Percentiles rank a stretch among this genome's conserved stretches.
Evolutionary conservation across 306 rosid species (phyloP).

Genomic region (Mucuna pruriens): DNA sequence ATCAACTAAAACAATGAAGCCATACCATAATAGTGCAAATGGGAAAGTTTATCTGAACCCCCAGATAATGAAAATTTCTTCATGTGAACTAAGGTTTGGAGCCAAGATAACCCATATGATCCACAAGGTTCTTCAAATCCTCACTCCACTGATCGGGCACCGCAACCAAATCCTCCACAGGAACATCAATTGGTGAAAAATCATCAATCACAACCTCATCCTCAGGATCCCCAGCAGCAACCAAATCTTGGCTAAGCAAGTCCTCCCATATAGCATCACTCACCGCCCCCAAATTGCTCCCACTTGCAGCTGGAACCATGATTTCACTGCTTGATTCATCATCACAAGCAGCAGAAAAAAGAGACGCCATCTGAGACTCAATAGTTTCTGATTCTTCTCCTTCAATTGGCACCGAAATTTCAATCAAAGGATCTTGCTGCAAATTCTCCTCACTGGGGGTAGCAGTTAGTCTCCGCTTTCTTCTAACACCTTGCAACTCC

Average conservation of each 20-base stretch:
- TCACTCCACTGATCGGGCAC: constrained; percentile 64
- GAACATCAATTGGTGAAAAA: constrained; percentile 55
- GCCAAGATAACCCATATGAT: constrained; percentile 72
- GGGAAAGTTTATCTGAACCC: constrained; percentile 39
- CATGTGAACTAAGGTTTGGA: constrained; percentile 37
- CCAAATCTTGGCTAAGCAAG: constrained; percentile 60
- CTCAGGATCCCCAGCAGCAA: constrained; percentile 54
- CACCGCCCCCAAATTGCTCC: constrained; percentile 40
- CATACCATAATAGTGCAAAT: constrained; percentile 37
- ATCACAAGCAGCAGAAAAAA: constrained; percentile 53
- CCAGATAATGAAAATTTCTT: background rate
- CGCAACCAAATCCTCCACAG: constrained; percentile 58
- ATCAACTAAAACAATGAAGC: background rate
- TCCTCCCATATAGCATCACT: constrained; percentile 65
- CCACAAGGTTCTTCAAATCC: constrained; percentile 70
- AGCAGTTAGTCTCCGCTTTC: constrained; percentile 72
- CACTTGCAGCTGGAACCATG: constrained; percentile 27
- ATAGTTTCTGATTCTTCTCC: constrained; percentile 40
- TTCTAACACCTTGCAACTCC: constrained; percentile 50
- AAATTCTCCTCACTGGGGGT: constrained; percentile 64
- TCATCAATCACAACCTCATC: constrained; percentile 56
- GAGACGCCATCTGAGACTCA: constrained; percentile 67
- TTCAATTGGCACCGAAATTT: constrained; percentile 29
- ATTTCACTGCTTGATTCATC: constrained; percentile 58
- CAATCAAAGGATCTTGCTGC: constrained; percentile 44